These are phyloP conservation scores for Pontederia crassipes DNA, from an alignment of 176 grass and related monocot genomes.

Conservation along the genomic window DNA sequence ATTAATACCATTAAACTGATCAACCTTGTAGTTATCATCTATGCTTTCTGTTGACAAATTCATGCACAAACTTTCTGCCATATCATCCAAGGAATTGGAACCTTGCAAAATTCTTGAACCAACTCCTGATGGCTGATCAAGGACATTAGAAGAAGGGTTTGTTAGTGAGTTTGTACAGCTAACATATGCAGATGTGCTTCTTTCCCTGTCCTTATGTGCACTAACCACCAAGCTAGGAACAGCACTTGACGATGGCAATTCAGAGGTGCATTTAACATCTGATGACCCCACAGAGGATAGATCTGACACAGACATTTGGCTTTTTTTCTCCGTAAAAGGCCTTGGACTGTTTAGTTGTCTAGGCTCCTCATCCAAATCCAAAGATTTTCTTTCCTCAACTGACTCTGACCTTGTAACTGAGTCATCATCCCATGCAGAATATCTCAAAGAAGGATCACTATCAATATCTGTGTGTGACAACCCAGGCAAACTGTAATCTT, in stretches of 20 bases:
- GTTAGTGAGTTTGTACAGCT: slow-evolving; percentile 6
- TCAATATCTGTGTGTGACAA: slow-evolving; percentile 10
- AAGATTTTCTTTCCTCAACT: slow-evolving; percentile 29
- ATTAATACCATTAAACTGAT: slow-evolving; percentile 20
- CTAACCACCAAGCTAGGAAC: slow-evolving; percentile 22
- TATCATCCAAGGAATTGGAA: slow-evolving; percentile 21
- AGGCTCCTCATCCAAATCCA: slow-evolving; percentile 26
- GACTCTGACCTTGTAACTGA: slow-evolving; percentile 41
- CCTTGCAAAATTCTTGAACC: slow-evolving; percentile 15
- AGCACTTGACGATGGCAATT: slow-evolving; percentile 17
- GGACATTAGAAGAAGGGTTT: slow-evolving; percentile 13
- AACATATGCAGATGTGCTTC: slow-evolving; percentile 3
- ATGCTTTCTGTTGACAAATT: slow-evolving; percentile 44
- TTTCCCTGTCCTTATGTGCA: slow-evolving; percentile 35
- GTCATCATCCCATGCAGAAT: slow-evolving; percentile 89
- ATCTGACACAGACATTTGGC: slow-evolving; percentile 9
- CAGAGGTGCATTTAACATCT: slow-evolving; percentile 19
- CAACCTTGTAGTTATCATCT: slow-evolving; percentile 30
- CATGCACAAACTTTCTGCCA: slow-evolving; percentile 27
- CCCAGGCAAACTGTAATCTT: slow-evolving; percentile 21
- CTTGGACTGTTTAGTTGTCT: slow-evolving; percentile 13
- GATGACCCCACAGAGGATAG: slow-evolving; percentile 19
- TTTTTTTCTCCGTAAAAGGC: neutral
- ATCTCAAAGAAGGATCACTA: slow-evolving; percentile 52
- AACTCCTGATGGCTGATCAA: slow-evolving; percentile 21